phyloP scores from a whole-genome alignment of 495 filamentous ascomycete genomes.

The Aspergillus panamensis region DNA sequence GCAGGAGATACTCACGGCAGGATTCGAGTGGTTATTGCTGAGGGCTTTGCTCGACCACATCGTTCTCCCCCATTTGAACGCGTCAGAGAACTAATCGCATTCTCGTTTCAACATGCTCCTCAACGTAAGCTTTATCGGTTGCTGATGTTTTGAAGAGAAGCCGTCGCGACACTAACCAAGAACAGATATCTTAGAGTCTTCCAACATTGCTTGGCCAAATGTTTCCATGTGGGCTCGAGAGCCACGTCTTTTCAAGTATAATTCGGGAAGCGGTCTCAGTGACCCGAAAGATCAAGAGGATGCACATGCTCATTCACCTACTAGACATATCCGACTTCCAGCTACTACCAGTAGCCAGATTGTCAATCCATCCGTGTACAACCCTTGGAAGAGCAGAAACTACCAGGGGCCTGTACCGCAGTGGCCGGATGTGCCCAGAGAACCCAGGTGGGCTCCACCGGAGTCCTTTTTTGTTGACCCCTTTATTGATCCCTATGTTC shows the following conservation, averaged over 20 bases:
- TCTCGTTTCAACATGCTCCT: constrained; percentile 86
- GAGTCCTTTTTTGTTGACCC: constrained; percentile 32
- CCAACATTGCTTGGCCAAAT: constrained; percentile 81
- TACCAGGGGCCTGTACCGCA: constrained; percentile 22
- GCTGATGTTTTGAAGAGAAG: background rate
- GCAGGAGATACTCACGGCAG: constrained; percentile 67
- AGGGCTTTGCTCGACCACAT: constrained; percentile 57
- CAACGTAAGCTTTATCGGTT: constrained; percentile 49
- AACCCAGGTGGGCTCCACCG: constrained; percentile 25
- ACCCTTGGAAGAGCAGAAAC: constrained; percentile 26
- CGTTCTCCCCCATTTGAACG: constrained; percentile 59
- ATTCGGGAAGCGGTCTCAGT: constrained; percentile 23
- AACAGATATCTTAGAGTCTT: constrained; percentile 68
- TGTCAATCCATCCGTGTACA: constrained; percentile 20
- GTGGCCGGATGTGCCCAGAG: constrained; percentile 16
- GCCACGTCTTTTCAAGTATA: constrained; percentile 36
- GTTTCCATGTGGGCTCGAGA: constrained; percentile 63
- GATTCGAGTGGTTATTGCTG: constrained; percentile 74
- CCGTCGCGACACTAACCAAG: constrained; percentile 15
- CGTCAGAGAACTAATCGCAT: constrained; percentile 69
- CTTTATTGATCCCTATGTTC: constrained; percentile 35
- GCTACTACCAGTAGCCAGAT: constrained; percentile 18
- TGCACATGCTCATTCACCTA: constrained; percentile 51
- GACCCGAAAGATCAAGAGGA: constrained; percentile 36
- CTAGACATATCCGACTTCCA: constrained; percentile 25